Base-by-base conservation (phyloP, 345 rosid genomes). In the Litchi chinensis region DNA sequence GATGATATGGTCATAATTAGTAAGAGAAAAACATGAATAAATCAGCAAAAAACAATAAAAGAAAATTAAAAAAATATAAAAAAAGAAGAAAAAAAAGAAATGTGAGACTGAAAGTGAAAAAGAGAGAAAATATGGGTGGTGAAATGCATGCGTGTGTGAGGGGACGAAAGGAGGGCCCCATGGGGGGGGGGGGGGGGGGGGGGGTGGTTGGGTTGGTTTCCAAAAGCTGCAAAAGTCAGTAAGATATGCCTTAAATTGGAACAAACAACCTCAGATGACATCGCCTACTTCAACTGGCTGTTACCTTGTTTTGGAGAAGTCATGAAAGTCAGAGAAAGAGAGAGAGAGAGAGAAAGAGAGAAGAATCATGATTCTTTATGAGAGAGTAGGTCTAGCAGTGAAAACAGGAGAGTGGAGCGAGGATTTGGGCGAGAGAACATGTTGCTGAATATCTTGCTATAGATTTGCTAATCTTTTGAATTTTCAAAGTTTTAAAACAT, bases 401-500 rank as follows among this genome's bases (percentile, higher is more conserved):
- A 78, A 83, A 83, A 66, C 73, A 71, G 86, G 84, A 75, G 83
- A 76, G 87, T 82, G 79, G 87, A 87, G 86, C 89, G 87, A 87
- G 86, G 86, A 82, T 83, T 70, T 80, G 82, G 88, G 80, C 90
- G 76, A 74, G 40, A 65, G 57, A 59, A 59, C 79, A 48, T 19
- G 56, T 63, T 65, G 77, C 75, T 78, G 5, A 56, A 28, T 41
- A 26, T 75, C 1, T 37, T 79, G 28, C 54, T 40, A 56, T 78
- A 72, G 80, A 80, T 81, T 72, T 88, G 83, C 81, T 68, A 79
- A 54, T 76, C 74, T 68, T 80, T 84, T 71, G 73, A 78, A 77
- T 80, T 85, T 73, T 41, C 67, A n/a, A 65, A 81, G 39, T 4
- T 37, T 32, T 32, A 32, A 32, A 32, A 32, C 2, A 32, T 32